These are phyloP conservation scores for Schwanniomyces vanrijiae DNA, from an alignment of 805 yeast genomes.

Conservation along the genomic window DNA sequence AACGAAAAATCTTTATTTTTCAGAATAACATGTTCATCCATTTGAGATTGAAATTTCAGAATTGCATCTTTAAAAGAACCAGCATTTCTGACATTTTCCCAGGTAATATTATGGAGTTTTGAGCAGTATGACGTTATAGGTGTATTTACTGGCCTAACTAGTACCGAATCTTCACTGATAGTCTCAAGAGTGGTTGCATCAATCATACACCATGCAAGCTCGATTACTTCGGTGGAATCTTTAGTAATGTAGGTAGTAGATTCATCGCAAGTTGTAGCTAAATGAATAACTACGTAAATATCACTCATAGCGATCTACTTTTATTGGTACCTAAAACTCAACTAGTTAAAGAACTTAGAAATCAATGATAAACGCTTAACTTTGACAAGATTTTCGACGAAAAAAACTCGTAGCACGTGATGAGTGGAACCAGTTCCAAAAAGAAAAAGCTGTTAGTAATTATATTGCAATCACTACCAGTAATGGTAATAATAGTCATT, in stretches of 20 bases:
- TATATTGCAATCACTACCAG: neutral
- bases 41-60: conserved; percentile 47
- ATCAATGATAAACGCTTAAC: neutral
- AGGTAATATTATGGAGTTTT: conserved; percentile 50
- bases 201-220: conserved; percentile 65
- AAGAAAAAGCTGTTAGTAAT: neutral
- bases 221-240: conserved; percentile 68
- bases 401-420: neutral
- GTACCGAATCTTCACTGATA: conserved; percentile 41
- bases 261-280: conserved; percentile 69
- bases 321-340: neutral
- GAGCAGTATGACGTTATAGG: conserved; percentile 64
- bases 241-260: conserved; percentile 55
- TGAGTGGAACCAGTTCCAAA: neutral
- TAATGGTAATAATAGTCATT: too few species aligned
- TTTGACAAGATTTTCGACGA: neutral
- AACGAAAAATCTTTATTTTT: conserved; percentile 56
- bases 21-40: conserved; percentile 43
- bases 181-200: conserved; percentile 52
- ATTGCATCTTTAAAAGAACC: conserved; percentile 66
- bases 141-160: conserved; percentile 62
- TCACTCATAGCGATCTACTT: conserved; percentile 41
- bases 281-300: conserved; percentile 58
- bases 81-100: conserved; percentile 62
- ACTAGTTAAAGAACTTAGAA: neutral